Percentiles rank a stretch among this genome's conserved stretches.
Evolutionary conservation across 2,329 filamentous ascomycete species (phyloP).

Genomic region (Aspergillus transmontanensis): DNA sequence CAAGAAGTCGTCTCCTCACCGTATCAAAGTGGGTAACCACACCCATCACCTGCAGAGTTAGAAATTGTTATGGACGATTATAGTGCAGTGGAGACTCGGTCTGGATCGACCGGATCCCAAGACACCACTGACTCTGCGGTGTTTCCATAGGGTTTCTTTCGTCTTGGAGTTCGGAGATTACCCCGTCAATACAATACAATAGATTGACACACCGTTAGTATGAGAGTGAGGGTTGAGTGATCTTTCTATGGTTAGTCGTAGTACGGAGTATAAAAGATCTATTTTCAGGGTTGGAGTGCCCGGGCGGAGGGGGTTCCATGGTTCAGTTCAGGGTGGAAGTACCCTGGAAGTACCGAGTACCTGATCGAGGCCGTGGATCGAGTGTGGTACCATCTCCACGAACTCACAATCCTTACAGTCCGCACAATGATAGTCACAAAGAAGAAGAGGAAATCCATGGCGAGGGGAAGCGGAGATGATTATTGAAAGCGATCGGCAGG

Average conservation of each 20-base stretch:
- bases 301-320: neutral
- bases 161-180: conserved; percentile 1
- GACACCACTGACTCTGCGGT: neutral
- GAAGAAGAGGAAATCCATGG: neutral
- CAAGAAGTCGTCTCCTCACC: too few relatives aligned
- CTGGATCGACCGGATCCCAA: conserved; percentile 3
- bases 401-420: neutral
- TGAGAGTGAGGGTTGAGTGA: neutral
- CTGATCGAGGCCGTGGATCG: neutral
- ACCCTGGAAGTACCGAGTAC: neutral
- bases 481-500: conserved; percentile 32
- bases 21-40: neutral
- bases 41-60: conserved; percentile 1
- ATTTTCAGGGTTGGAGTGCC: neutral
- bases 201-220: neutral
- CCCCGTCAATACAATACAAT: neutral
- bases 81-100: neutral
- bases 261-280: neutral
- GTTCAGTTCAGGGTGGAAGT: neutral
- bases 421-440: neutral
- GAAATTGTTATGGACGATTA: neutral
- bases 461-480: conserved; percentile 1
- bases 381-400: neutral
- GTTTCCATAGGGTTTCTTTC: neutral
- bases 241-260: neutral